Evolutionary conservation across 352 stramenopile species (phyloP).

Genomic region (Pythium dissotocum): DNA sequence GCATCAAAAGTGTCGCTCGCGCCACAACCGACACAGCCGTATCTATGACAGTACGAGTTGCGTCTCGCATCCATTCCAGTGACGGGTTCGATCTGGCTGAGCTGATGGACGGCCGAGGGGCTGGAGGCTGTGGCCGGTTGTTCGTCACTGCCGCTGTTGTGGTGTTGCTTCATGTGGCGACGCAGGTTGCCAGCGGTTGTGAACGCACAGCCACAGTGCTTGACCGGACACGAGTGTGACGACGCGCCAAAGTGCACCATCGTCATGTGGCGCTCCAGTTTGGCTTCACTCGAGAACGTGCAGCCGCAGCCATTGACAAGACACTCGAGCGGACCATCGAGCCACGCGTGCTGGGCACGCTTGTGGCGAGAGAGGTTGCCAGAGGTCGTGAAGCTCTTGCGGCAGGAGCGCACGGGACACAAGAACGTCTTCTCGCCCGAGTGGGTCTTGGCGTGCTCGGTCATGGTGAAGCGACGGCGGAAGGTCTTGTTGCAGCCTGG

Average conservation of each 20-base stretch:
- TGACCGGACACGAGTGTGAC: slow-evolving; percentile 34
- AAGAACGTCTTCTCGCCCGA: slow-evolving; percentile 68
- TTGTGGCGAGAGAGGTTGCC: slow-evolving; percentile 65
- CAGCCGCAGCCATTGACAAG: slow-evolving; percentile 9
- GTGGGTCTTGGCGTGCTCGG: slow-evolving; percentile 80
- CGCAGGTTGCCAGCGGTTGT: slow-evolving; percentile 56
- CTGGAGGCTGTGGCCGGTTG: background rate
- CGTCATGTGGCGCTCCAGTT: slow-evolving; percentile 20
- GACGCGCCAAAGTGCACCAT: slow-evolving; percentile 19
- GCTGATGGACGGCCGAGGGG: background rate
- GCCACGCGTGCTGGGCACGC: slow-evolving; percentile 39
- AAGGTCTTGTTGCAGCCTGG: slow-evolving; percentile 32
- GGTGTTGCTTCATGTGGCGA: slow-evolving; percentile 18
- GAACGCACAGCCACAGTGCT: slow-evolving; percentile 56
- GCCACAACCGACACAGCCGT: too few relatives aligned
- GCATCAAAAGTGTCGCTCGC: background rate
- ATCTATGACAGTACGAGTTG: background rate
- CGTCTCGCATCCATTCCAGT: background rate
- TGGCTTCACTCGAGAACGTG: slow-evolving; percentile 15
- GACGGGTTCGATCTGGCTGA: background rate
- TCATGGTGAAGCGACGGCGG: slow-evolving; percentile 49
- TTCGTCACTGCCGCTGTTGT: background rate
- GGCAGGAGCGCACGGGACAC: slow-evolving; percentile 51
- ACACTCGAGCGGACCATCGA: slow-evolving; percentile 20
- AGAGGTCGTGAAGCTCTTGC: slow-evolving; percentile 65